These are phyloP conservation scores for Arabidopsis lyrata DNA, from an alignment of 441 rosid genomes.

Conservation along the genomic window DNA sequence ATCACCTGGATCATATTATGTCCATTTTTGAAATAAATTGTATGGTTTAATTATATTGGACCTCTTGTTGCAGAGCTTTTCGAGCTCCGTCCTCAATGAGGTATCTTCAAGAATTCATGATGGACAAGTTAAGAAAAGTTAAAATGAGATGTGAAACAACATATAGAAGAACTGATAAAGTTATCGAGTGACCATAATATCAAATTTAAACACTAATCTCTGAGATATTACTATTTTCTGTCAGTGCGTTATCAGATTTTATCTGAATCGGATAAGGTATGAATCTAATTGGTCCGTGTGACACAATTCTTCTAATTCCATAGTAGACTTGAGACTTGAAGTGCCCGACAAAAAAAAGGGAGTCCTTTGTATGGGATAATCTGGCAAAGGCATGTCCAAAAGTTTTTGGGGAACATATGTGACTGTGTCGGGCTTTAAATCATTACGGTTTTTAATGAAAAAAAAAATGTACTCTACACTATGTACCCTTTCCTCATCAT, in stretches of 20 bases:
- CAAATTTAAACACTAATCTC: not conserved
- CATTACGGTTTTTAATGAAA: slow-evolving; percentile 5
- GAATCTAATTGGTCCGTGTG: not conserved
- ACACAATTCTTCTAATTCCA: slow-evolving; percentile 14
- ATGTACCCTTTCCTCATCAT: slow-evolving; percentile 29
- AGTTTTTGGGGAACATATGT: not conserved
- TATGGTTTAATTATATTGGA: no score
- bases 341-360: slow-evolving; percentile 21
- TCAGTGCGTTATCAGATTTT: not conserved
- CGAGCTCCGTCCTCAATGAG: no score
- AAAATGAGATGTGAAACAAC: no score
- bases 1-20: no score
- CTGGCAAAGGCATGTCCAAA: slow-evolving; percentile 24
- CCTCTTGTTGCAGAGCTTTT: no score
- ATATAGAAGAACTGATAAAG: no score
- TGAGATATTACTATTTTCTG: not conserved
- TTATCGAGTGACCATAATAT: not conserved
- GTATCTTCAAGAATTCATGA: no score
- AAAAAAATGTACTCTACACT: not conserved
- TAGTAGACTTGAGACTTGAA: not conserved
- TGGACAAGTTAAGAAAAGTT: no score
- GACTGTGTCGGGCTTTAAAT: slow-evolving; percentile 20
- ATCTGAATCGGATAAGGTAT: not conserved
- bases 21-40: no score
- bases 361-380: slow-evolving; percentile 25